Evolutionary conservation across 164 flowering plant genomes (phyloP).

Genomic region (Kingdonia uniflora): DNA sequence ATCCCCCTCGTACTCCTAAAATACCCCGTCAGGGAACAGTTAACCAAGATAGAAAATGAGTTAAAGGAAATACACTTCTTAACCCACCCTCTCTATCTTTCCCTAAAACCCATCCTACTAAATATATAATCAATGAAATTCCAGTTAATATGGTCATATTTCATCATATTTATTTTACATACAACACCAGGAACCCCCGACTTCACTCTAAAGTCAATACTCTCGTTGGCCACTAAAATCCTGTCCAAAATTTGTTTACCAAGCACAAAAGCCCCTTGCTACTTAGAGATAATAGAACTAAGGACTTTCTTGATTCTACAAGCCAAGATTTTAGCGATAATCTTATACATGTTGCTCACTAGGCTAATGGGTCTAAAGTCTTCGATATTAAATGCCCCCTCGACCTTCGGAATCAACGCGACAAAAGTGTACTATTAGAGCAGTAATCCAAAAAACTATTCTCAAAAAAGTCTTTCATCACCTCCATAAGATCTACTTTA

Average conservation of each 20-base stretch:
- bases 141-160: neutral
- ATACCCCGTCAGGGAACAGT: neutral
- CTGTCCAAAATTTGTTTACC: neutral
- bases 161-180: neutral
- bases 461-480: too few relatives aligned
- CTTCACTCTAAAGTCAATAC: neutral
- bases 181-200: neutral
- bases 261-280: neutral
- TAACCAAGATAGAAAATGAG: neutral
- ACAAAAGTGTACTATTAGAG: too few relatives aligned
- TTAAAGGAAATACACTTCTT: too few relatives aligned
- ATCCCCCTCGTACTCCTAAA: neutral
- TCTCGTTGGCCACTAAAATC: neutral
- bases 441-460: too few relatives aligned
- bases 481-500: too few relatives aligned
- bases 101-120: too few relatives aligned
- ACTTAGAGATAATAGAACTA: neutral
- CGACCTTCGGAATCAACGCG: too few relatives aligned
- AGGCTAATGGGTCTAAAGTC: neutral
- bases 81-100: too few relatives aligned
- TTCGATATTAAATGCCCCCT: neutral
- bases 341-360: neutral
- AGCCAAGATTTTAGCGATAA: neutral
- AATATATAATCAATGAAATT: too few relatives aligned
- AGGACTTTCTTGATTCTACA: neutral